These are phyloP conservation scores for Kalanchoe fedtschenkoi DNA, from an alignment of 164 flowering plant species.

Conservation along the genomic window DNA sequence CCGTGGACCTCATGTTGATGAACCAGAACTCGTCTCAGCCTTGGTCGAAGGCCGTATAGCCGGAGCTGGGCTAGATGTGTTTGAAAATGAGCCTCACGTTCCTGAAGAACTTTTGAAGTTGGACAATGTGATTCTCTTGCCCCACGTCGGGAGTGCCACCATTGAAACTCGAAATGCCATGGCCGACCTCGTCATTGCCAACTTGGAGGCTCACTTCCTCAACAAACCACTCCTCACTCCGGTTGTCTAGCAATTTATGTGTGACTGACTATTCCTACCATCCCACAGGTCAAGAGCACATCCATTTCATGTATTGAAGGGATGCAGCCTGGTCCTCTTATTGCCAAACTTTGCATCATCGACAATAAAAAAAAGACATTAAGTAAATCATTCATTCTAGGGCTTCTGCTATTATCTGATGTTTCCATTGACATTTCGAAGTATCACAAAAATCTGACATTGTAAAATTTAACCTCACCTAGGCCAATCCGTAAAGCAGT, in stretches of 20 bases:
- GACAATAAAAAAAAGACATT: too few relatives aligned
- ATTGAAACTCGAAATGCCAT: slow-evolving; percentile 36
- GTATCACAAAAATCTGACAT: too few relatives aligned
- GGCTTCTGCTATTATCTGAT: too few relatives aligned
- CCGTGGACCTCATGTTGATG: slow-evolving; percentile 42
- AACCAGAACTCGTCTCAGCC: slow-evolving; percentile 52
- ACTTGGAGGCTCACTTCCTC: slow-evolving; percentile 46
- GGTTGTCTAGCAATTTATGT: slow-evolving; percentile 21
- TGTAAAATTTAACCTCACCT: too few relatives aligned
- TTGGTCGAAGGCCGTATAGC: slow-evolving; percentile 49
- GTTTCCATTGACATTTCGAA: too few relatives aligned
- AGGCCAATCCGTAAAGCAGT: too few relatives aligned
- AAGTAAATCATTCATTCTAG: too few relatives aligned
- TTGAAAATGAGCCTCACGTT: slow-evolving; percentile 46
- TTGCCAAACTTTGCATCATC: too few relatives aligned
- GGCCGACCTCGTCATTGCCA: slow-evolving; percentile 53
- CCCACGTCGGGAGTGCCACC: slow-evolving; percentile 48
- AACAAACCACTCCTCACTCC: slow-evolving; percentile 42
- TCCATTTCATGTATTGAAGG: not conserved
- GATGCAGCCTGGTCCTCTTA: too few relatives aligned
- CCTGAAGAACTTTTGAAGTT: slow-evolving; percentile 33
- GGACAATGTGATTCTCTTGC: slow-evolving; percentile 43
- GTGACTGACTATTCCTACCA: not conserved
- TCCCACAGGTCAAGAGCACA: not conserved
- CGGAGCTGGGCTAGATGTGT: slow-evolving; percentile 64